These are phyloP conservation scores for Priceomyces medius DNA, from an alignment of 805 yeast species.

Conservation along the genomic window DNA sequence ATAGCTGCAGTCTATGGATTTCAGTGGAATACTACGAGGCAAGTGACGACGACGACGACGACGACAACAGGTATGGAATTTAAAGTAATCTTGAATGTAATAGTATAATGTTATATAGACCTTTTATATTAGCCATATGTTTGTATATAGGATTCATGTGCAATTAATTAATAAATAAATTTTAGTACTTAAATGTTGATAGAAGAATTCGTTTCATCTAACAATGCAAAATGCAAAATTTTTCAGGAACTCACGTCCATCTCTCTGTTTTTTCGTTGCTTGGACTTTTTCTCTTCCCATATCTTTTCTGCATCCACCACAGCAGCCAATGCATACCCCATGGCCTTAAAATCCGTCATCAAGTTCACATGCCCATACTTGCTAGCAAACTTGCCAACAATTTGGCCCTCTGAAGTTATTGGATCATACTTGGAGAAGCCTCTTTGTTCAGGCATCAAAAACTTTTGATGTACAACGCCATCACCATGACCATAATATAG, in stretches of 20 bases:
- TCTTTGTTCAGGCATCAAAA: slow-evolving; percentile 74
- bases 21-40: slow-evolving; percentile 65
- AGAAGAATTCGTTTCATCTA: too few relatives aligned
- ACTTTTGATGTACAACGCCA: slow-evolving; percentile 83
- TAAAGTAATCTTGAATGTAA: not conserved
- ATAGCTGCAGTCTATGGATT: slow-evolving; percentile 83
- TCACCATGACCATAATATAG: slow-evolving; percentile 89
- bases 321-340: slow-evolving; percentile 70
- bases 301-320: slow-evolving; percentile 56
- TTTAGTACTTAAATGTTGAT: too few relatives aligned
- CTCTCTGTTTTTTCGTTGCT: slow-evolving; percentile 1
- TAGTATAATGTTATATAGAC: too few relatives aligned
- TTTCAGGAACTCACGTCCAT: too few relatives aligned
- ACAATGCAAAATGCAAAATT: too few relatives aligned
- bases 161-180: too few relatives aligned
- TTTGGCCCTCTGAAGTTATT: slow-evolving; percentile 41
- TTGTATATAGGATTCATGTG: too few relatives aligned
- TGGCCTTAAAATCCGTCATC: slow-evolving; percentile 67
- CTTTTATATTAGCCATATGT: not conserved
- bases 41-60: slow-evolving; percentile 16
- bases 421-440: slow-evolving; percentile 51
- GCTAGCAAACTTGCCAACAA: slow-evolving; percentile 65
- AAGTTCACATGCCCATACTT: slow-evolving; percentile 76
- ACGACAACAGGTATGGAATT: too few relatives aligned
- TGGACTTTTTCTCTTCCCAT: slow-evolving; percentile 23